Conservation (phyloP, 345 rosid species). For the Gossypium mustelinum region DNA sequence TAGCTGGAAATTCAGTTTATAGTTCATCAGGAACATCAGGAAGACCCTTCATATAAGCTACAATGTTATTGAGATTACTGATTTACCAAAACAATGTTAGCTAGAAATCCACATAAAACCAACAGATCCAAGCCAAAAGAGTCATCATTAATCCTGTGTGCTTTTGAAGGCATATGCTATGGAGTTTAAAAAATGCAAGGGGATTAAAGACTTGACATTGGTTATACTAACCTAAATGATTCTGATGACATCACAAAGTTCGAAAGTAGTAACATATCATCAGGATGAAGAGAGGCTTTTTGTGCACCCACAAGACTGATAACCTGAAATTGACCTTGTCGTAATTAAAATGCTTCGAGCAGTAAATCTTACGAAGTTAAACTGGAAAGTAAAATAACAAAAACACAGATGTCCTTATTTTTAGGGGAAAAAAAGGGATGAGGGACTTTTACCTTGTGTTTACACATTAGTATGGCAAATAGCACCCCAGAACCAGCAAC, state of each 20-base stretch:
- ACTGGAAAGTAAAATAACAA: neutral
- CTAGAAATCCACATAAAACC: neutral
- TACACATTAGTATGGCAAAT: constrained; percentile 82
- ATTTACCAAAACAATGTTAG: neutral
- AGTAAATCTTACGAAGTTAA: constrained; percentile 3
- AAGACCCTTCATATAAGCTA: neutral
- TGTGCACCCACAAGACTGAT: constrained; percentile 95
- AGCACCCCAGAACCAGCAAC: constrained; percentile 84
- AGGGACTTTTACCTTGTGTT: constrained; percentile 53
- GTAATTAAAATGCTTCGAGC: constrained; percentile 13
- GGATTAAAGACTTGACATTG: constrained; percentile 7
- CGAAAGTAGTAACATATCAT: constrained; percentile 88
- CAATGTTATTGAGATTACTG: constrained; percentile 1
- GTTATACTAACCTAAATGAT: constrained; percentile 73
- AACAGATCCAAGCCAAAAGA: neutral
- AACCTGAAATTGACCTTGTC: constrained; percentile 50
- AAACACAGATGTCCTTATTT: neutral
- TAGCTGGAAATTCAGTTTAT: neutral
- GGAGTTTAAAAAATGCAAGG: neutral
- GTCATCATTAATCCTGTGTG: neutral
- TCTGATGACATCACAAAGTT: constrained; percentile 90
- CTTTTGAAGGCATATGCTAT: neutral
- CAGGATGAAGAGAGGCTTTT: constrained; percentile 96
- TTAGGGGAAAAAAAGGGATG: neutral
- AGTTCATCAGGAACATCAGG: neutral